phyloP scores from a whole-genome alignment of 148 eudicot species.

The Fagopyrum esculentum region DNA sequence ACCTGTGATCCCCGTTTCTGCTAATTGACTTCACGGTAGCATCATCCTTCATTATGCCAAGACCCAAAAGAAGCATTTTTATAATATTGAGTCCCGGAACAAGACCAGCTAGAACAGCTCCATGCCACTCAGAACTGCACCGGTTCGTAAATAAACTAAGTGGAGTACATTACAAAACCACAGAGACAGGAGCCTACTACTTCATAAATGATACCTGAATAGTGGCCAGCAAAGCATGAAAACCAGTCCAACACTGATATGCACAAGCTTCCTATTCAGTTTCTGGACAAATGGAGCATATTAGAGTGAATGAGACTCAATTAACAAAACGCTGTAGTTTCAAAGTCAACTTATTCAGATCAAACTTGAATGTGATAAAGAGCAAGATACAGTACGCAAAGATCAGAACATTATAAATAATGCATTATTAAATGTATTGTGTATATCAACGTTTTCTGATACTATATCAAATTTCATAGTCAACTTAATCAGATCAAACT shows the following conservation, averaged over 20 bases:
- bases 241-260: constrained; percentile 64
- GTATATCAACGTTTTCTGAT: too few relatives aligned
- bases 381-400: background rate
- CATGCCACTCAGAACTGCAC: constrained; percentile 57
- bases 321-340: background rate
- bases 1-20: constrained; percentile 79
- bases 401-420: background rate
- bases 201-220: constrained; percentile 50
- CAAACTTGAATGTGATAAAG: background rate
- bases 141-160: constrained; percentile 4
- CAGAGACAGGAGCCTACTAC: background rate
- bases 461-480: background rate
- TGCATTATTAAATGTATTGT: background rate
- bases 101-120: constrained; percentile 67
- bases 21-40: constrained; percentile 80
- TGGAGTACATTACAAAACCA: constrained; percentile 5
- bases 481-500: background rate
- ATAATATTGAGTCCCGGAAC: constrained; percentile 68
- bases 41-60: constrained; percentile 75
- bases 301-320: background rate
- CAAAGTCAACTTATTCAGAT: background rate
- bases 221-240: constrained; percentile 99
- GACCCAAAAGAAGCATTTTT: constrained; percentile 72
- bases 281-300: constrained; percentile 33
- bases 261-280: constrained; percentile 88